Base-by-base conservation (phyloP, 1,139 yeast species). In the Debaryomycetaceae sp. region DNA sequence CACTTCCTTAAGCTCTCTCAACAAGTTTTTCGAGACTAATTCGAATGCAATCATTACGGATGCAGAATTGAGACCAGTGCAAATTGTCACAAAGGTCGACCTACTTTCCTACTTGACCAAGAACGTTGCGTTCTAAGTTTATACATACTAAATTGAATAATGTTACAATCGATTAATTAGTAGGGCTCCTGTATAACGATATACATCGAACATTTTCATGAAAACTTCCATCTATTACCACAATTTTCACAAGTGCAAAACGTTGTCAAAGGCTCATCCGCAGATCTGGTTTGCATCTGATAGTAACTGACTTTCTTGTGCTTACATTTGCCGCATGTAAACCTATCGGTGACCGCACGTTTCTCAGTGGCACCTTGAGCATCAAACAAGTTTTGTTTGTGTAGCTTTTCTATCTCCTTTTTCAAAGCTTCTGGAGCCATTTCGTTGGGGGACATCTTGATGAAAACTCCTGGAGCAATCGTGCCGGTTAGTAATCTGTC, bases 301-400 rank as follows among this genome's bases (percentile, higher is more conserved):
- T 90, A 93, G 65, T 93, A 93, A 56, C 96, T 87, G 35, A 93
- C 99, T 72, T 88, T 89, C 75, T 91, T 89, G 63, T 90, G 93
- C 68, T 91, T 93, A 78, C 99, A 93, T 67, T 93, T 93, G 48
- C 98, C 97, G 70, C 99, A 93, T 3, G 96, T 87, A 64, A 93
- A 93, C 65, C 98, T 77, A 66, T 93, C 98, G 6, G 99, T 93
- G 39, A 90, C 90, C 0, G 99, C 96, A 56, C 97, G 80, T 73
- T 90, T 89, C 58, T 91, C 95, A 7, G 89, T 90, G n/a, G 99
- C 98, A 54, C 97, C 97, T 67, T 89, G 97, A 3, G 99, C 99
- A 62, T 93, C 96, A 68, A 87, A 91, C 61, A 93, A 75, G 66
- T 95, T 95, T 64, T 88, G 86, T 62, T 87, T 86, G 60, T 87